Base-by-base conservation (phyloP, 179 eudicot species). In the Patellifolia procumbens region DNA sequence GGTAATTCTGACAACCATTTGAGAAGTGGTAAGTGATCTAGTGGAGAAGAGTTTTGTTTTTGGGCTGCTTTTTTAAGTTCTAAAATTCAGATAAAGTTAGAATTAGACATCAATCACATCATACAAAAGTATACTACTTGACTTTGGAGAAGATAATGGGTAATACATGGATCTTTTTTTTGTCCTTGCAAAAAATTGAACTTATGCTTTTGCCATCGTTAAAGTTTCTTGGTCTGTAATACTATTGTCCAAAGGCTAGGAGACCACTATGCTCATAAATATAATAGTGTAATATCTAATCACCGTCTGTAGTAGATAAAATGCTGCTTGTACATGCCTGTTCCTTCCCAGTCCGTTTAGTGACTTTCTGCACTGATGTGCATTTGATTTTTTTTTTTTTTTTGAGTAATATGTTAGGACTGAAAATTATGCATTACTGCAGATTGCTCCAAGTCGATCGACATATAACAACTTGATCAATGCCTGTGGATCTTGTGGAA, bases 401-500 rank as follows among this genome's bases (percentile, higher is more conserved):
- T 29, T 42, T 56, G 67, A 65, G 51, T 34, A 55, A 37, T 42
- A 31, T 53, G 43, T n/a, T 39, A 76, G 45, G 52, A 37, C 42
- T 71, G 66, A 76, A 63, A 49, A 58, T 31, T 26, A 34, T 78
- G 26, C 76, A 24, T 56, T 39, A 32, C 59, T 87, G 81, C 93
- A 93, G 99, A 87, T 95, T 69, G 92, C 99, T 82, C 99, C 99
- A 49, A 95, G 92, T 80, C 85, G 97, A 37, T 82, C 90, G 42
- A 93, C 98, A 39, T 93, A 91, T 85, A 95, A 95, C 87, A 90
- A 93, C 82, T 83, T 95, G 86, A 93, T 95, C 77, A 89, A 93
- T 86, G 98, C 99, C 24, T 95, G 99, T 82, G 99, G 99, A 74
- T 93, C 95, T 42, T 93, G 92, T 81, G 99, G 99, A 82, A 95